Evolutionary conservation across 1,284 basidiomycete genomes (phyloP), one percentile per base, ranked within the genome.

Genomic region (Ustilago nuda): DNA sequence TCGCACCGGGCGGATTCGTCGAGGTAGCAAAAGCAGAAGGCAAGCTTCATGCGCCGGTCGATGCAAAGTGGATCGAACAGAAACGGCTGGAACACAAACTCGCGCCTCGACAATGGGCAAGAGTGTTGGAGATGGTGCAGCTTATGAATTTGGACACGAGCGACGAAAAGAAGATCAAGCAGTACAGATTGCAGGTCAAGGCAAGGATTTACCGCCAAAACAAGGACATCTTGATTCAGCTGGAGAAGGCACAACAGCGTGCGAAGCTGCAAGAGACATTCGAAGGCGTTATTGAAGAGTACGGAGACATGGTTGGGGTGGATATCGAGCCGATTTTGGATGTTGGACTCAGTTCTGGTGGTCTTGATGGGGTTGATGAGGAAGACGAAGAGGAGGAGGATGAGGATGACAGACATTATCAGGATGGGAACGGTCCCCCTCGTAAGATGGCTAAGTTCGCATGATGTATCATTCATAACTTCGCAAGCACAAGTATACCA

Each of bases 261-360:
- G 91, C 92, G 69, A 97, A 95, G 85, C 88, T 99, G 55, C 92
- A 96, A 84, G 93, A 96, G 87, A 98, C 96, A 11, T 99, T 94
- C 87, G 91, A 93, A 83, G 92, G 89, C 66, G 94, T 98, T 15
- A 88, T 89, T 59, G 91, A 94, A 56, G 95, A 95, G 86, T 98
- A 98, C 81, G 89, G 89, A 77, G 90, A 94, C 61, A 92, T 97
- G 82, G 87, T 96, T 46, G 85, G 84, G 4, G 80, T 80, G 7
- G 81, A 82, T 37, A 78, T 85, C 8, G 81, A 83, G 30, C 61
- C 62, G 3, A 56, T 81, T 7, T 58, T 82, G 45, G 78, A 75
- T n/a, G 62, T 50, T 19, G 70, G 64, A 12, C 68, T 57, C 36
- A 27, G 23, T 12, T 15, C 35, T 15, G 59, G 54, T 11, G 41